Conservation (phyloP, 2,329 filamentous ascomycete species). For the Claviceps quebecensis region DNA sequence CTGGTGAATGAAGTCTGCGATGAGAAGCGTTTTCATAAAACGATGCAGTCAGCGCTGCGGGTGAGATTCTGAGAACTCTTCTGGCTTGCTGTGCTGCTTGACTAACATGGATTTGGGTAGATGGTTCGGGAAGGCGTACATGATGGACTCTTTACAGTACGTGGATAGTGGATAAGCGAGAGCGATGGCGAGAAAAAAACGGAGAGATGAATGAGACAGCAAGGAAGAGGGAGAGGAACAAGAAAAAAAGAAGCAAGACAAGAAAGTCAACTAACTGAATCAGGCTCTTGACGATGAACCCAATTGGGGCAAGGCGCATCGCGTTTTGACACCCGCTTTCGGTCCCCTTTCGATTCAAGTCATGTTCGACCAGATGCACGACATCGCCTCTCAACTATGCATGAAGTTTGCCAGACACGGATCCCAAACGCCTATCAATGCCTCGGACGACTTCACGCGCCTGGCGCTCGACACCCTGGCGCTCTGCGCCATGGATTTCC, state of each 20-base stretch:
- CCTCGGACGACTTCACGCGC: slow-evolving; percentile 56
- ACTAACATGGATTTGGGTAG: slow-evolving; percentile 8
- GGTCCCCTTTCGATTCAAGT: slow-evolving; percentile 51
- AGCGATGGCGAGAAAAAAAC: too few relatives aligned
- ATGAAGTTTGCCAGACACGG: slow-evolving; percentile 58
- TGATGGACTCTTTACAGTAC: slow-evolving; percentile 53
- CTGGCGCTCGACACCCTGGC: slow-evolving; percentile 59
- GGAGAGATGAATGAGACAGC: too few relatives aligned
- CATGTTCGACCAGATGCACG: slow-evolving; percentile 59
- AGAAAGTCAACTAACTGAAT: slow-evolving; percentile 13
- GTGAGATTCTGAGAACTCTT: slow-evolving; percentile 12
- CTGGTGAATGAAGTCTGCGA: slow-evolving; percentile 51
- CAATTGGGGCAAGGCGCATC: slow-evolving; percentile 55
- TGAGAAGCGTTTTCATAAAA: slow-evolving; percentile 52
- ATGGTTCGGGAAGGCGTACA: slow-evolving; percentile 46
- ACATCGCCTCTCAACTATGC: slow-evolving; percentile 50
- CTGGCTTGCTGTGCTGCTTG: neutral
- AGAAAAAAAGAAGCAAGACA: neutral
- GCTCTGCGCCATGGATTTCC: slow-evolving; percentile 55
- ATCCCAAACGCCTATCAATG: slow-evolving; percentile 38
- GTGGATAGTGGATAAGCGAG: slow-evolving; percentile 4
- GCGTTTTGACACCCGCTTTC: slow-evolving; percentile 53
- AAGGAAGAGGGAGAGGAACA: too few relatives aligned
- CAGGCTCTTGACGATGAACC: slow-evolving; percentile 32
- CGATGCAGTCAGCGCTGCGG: slow-evolving; percentile 32